These are phyloP conservation scores for Pestalotiopsis sp. DNA, from an alignment of 2,329 filamentous ascomycete genomes.

Conservation along the genomic window DNA sequence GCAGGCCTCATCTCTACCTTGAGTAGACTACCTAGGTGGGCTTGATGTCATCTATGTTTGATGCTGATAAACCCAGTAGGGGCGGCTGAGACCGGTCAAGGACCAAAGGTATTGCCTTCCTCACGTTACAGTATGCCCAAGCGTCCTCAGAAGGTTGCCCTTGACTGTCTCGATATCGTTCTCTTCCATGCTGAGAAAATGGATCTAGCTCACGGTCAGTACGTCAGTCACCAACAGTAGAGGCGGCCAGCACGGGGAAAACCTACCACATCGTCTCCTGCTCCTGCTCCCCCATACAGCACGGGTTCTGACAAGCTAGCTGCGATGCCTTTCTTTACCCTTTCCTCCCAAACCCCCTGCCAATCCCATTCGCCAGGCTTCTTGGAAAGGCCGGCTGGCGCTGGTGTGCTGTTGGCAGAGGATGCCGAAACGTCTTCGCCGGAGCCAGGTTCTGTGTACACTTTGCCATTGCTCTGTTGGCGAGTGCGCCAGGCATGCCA, in stretches of 20 bases:
- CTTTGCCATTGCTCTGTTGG: slow-evolving; percentile 52
- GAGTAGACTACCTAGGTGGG: background rate
- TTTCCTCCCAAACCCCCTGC: slow-evolving; percentile 94
- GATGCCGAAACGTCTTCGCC: slow-evolving; percentile 22
- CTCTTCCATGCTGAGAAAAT: slow-evolving; percentile 67
- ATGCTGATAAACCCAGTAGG: background rate
- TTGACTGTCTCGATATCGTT: slow-evolving; percentile 60
- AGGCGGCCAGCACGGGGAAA: background rate
- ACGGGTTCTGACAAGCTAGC: slow-evolving; percentile 78
- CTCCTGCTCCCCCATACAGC: slow-evolving; percentile 69
- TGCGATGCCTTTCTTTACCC: slow-evolving; percentile 78
- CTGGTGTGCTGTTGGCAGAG: background rate
- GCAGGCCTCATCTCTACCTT: background rate
- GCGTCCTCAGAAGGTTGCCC: slow-evolving; percentile 58
- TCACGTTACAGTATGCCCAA: slow-evolving; percentile 1
- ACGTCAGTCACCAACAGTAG: slow-evolving; percentile 9
- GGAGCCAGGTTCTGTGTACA: slow-evolving; percentile 23
- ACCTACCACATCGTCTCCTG: slow-evolving; percentile 73
- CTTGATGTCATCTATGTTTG: background rate
- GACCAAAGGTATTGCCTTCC: background rate
- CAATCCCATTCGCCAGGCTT: slow-evolving; percentile 91
- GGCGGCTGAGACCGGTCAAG: background rate
- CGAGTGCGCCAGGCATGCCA: slow-evolving; percentile 92
- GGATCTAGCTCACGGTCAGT: slow-evolving; percentile 52
- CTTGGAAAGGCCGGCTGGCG: slow-evolving; percentile 35